Conservation (phyloP, 352 stramenopile genomes). For the Pythium vanterpoolii region DNA sequence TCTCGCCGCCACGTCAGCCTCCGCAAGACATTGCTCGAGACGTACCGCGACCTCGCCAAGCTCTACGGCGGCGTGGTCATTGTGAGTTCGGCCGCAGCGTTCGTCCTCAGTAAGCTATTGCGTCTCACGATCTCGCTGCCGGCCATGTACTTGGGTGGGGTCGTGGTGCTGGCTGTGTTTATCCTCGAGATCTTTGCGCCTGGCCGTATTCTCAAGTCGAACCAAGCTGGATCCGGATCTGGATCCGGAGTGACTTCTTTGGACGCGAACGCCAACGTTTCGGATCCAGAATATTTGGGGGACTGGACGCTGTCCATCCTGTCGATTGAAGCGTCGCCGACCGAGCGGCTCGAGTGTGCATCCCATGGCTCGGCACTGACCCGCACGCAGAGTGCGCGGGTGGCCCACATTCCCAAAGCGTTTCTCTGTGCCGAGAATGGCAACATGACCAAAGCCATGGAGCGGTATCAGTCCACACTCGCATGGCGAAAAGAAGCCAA, state of each 20-base stretch:
- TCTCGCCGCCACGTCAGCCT: constrained; percentile 26
- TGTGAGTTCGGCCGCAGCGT: constrained; percentile 44
- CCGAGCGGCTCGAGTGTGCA: constrained; percentile 30
- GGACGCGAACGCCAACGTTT: background rate
- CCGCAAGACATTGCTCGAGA: constrained; percentile 47
- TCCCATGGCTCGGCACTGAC: background rate
- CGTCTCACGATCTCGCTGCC: constrained; percentile 46
- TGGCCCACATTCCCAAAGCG: constrained; percentile 33
- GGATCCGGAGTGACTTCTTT: too few relatives aligned
- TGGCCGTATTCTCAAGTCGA: constrained; percentile 40
- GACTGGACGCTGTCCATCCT: constrained; percentile 68
- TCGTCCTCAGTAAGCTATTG: constrained; percentile 51
- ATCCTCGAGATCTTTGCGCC: constrained; percentile 56
- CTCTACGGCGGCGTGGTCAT: constrained; percentile 57
- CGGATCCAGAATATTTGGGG: constrained; percentile 25
- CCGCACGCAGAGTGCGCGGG: constrained; percentile 15
- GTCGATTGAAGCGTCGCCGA: constrained; percentile 53
- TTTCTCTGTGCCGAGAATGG: constrained; percentile 73
- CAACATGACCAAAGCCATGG: constrained; percentile 48
- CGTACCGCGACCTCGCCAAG: constrained; percentile 62
- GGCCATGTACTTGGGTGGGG: constrained; percentile 45
- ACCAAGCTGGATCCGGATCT: constrained; percentile 25
- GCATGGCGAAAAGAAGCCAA: constrained; percentile 78
- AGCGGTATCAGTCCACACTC: constrained; percentile 60
- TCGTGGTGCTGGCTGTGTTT: constrained; percentile 43